Evolutionary conservation across 176 grass and related monocot species (phyloP).

Genomic region (Carex scoparia): DNA sequence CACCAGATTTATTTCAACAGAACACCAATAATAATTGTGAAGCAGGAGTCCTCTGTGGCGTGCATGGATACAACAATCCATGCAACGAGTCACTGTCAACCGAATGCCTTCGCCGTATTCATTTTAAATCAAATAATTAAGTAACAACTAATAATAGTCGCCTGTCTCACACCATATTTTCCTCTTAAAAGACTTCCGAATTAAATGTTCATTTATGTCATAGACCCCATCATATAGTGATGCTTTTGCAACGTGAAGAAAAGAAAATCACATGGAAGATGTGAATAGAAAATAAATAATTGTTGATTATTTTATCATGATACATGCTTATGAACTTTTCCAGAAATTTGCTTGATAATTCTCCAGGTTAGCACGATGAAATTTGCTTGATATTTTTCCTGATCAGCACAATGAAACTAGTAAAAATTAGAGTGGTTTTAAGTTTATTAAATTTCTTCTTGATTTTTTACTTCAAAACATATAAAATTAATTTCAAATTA

Average conservation of each 20-base stretch:
- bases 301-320: neutral
- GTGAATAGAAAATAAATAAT: neutral
- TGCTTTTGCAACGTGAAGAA: neutral
- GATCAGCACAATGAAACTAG: no score
- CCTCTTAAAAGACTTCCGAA: neutral
- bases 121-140: no score
- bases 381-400: no score
- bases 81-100: neutral
- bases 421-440: no score
- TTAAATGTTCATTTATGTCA: conserved; percentile 3
- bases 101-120: neutral
- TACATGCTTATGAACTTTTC: neutral
- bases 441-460: no score
- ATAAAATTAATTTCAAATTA: no score
- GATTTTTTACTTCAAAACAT: no score
- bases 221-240: neutral
- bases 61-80: neutral
- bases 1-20: no score
- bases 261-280: conserved; percentile 3
- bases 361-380: neutral
- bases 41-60: no score
- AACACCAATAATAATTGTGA: neutral
- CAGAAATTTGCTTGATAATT: neutral
- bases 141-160: no score
- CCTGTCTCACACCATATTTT: neutral